Percentiles rank a stretch among this genome's conserved stretches.
phyloP scores from a whole-genome alignment of 108 stramenopile species.

The Cylindrotheca closterium region DNA sequence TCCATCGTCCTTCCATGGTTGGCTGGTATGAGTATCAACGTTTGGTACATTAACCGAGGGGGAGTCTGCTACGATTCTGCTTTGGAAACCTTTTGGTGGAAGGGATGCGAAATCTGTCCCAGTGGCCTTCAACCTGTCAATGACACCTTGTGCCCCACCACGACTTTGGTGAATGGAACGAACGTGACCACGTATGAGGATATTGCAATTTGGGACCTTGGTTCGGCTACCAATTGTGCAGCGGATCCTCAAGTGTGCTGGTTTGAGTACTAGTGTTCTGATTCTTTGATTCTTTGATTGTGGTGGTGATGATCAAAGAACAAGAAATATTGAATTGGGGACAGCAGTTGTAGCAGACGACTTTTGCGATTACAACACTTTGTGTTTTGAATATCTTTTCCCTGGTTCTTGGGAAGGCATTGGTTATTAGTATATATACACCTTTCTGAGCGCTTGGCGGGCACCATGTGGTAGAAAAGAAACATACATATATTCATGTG shows the following conservation, averaged over 20 bases:
- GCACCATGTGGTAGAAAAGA: too few species aligned
- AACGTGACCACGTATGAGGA: not conserved
- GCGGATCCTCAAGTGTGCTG: not conserved
- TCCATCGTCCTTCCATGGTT: slow-evolving; percentile 10
- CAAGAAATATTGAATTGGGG: too few species aligned
- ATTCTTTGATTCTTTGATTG: too few species aligned
- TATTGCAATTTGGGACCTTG: not conserved
- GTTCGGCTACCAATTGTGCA: not conserved
- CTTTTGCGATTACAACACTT: too few species aligned
- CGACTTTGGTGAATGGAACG: not conserved
- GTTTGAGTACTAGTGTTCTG: not conserved
- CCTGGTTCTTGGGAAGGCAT: too few species aligned
- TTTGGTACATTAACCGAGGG: slow-evolving; percentile 13
- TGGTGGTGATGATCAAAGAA: too few species aligned
- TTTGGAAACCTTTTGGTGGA: not conserved
- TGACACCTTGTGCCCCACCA: not conserved
- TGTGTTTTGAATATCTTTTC: too few species aligned
- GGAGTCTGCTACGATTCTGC: slow-evolving; percentile 14
- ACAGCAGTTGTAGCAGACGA: too few species aligned
- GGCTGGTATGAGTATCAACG: slow-evolving; percentile 3
- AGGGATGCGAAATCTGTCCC: slow-evolving; percentile 16
- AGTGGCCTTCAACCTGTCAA: slow-evolving; percentile 1
- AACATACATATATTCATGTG: too few species aligned
- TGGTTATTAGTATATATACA: too few species aligned
- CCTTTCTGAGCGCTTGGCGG: too few species aligned